A percentile compares a stretch with the other conserved stretches of the same genome.
These are phyloP conservation scores for Penstemon eatonii DNA, from an alignment of 257 asterid genomes.

Conservation along the genomic window DNA sequence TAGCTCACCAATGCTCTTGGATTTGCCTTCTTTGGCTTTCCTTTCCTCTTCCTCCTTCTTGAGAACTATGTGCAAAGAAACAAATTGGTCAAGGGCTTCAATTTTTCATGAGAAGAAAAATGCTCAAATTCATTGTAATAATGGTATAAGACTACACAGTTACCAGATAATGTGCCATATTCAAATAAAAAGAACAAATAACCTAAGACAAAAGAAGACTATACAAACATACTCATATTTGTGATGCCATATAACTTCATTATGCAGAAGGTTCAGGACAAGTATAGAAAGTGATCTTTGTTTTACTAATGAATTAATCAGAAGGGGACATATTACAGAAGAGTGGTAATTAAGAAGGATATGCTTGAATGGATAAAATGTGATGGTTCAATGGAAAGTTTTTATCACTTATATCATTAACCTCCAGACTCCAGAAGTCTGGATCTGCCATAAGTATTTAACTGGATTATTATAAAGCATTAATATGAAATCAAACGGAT, in stretches of 20 bases:
- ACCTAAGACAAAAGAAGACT: neutral
- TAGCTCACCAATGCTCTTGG: constrained; percentile 52
- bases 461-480: constrained; percentile 12
- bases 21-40: constrained; percentile 62
- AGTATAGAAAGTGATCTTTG: neutral
- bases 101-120: constrained; percentile 3
- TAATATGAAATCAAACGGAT: neutral
- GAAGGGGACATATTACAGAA: neutral
- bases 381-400: neutral
- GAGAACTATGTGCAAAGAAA: constrained; percentile 54
- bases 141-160: neutral
- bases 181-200: neutral
- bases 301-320: neutral
- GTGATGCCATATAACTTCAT: neutral
- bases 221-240: neutral
- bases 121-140: constrained; percentile 9
- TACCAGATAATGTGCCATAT: neutral
- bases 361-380: neutral
- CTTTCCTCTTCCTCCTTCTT: constrained; percentile 89
- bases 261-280: neutral
- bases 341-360: constrained; percentile 7
- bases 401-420: constrained; percentile 11
- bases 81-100: constrained; percentile 14
- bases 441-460: constrained; percentile 16
- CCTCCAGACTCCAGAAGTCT: neutral